Evolutionary conservation across 2,329 filamentous ascomycete species (phyloP), one percentile per base, ranked within the genome.

Genomic region (Eutypella sp.): DNA sequence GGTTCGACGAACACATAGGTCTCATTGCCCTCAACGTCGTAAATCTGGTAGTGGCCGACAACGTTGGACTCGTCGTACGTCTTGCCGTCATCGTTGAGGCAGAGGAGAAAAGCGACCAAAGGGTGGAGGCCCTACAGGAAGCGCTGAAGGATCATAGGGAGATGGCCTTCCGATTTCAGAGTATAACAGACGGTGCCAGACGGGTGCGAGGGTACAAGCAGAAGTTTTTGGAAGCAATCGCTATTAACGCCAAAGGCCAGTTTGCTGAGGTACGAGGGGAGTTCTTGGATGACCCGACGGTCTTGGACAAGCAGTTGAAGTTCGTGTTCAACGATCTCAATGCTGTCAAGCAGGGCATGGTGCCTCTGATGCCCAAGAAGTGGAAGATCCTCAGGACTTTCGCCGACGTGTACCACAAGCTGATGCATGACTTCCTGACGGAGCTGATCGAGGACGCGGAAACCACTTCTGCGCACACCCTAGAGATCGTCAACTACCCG

Each of bases 241-340:
- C 84, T 57, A 73, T 84, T 47, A 84, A 82, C 51, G 87, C 85
- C 6, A 78, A 87, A 60, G 79, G 78, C 38, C 86, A 92, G 59
- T 89, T 96, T 57, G 81, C 82, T 11, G 75, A 81, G 48, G 79
- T 82, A 34, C 81, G 83, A 47, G 79, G 86, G 44, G 79, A 83
- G 40, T 97, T 99, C 65, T 70, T 92, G 44, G 86, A 85, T 31
- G 89, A 97, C 60, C 88, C 93, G 0, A 79, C 84, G 41, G 82
- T 81, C 58, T 75, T 99, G 40, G 88, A 95, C 53, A 96, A 96
- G 72, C 83, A 81, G 54, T 81, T 96, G 68, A 87, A 87, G 60
- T 99, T 93, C 93, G 99, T 84, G 68, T 99, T 97, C 72, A 96
- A 97, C 70, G 92, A 99, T 65, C 78, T 99, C 31, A 95, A 95